Evolutionary conservation across 345 rosid species (phyloP), one percentile per base, ranked within the genome.

Genomic region (Mallotus nudiflorus): DNA sequence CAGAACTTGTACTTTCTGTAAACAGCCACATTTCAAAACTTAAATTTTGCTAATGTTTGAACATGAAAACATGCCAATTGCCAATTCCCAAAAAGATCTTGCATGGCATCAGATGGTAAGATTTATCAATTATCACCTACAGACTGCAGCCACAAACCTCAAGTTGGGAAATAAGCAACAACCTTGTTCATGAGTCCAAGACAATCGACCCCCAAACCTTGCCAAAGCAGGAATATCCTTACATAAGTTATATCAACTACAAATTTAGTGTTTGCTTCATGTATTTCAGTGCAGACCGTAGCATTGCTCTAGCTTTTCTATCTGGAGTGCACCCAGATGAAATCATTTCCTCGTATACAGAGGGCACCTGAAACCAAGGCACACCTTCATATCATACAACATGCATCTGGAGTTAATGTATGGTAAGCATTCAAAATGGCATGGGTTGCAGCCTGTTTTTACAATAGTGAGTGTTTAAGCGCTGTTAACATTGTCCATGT

Each of bases 271-370:
- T 67, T 80, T 89, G 96, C 78, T 82, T 95, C 97, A 90, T 87
- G 84, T 90, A 92, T 83, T 83, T 89, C 61, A 95, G 80, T 75
- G 96, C 99, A 73, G 97, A 90, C 28, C 99, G 92, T 59, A 95
- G 74, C 99, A 95, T 95, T 35, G 91, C 92, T 83, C 96, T 85
- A 61, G 99, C 96, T 83, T 92, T 95, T 68, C 87, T 83, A 72
- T 95, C 99, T 16, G 99, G 97, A 77, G 77, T 86, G 85, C 91
- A 89, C 9, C 97, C 99, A 42, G 89, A 82, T 85, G 82, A 54
- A 64, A 90, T 85, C 99, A 95, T 90, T 82, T 95, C 99, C 74
- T 92, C 96, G 27, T 90, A 95, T 58, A 95, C 94, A 66, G 79
- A 74, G 0, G 99, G 97, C 56, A 95, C 99, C 99, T 95, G 84